These are phyloP conservation scores for Saturnispora saitoi DNA, from an alignment of 805 yeast genomes.

Conservation along the genomic window DNA sequence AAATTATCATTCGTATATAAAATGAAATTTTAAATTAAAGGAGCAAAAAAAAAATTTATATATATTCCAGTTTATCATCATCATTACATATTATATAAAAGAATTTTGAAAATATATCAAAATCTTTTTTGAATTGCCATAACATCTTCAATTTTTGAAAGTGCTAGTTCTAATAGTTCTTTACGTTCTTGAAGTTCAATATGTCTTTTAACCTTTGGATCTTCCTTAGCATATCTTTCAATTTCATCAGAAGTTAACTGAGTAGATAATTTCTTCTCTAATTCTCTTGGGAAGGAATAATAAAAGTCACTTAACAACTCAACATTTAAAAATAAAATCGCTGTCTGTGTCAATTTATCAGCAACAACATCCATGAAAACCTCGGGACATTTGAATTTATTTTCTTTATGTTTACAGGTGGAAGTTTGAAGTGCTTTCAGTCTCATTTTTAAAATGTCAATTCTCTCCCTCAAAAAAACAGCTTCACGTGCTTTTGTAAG, in stretches of 20 bases:
- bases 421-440: constrained; percentile 66
- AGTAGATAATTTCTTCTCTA: constrained; percentile 65
- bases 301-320: constrained; percentile 91
- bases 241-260: constrained; percentile 66
- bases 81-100: neutral
- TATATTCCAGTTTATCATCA: neutral
- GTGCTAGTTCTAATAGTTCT: constrained; percentile 75
- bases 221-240: constrained; percentile 88
- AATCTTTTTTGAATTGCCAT: constrained; percentile 48
- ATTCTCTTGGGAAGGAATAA: constrained; percentile 90
- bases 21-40: neutral
- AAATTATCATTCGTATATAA: too few relatives aligned
- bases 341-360: constrained; percentile 85
- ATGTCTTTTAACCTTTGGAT: constrained; percentile 82
- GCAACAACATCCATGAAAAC: constrained; percentile 86
- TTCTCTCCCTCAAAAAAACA: constrained; percentile 64
- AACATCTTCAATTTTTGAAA: constrained; percentile 79
- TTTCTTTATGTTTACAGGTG: constrained; percentile 68
- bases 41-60: neutral
- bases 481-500: constrained; percentile 80
- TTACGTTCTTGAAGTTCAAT: constrained; percentile 91
- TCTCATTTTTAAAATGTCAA: constrained; percentile 63
- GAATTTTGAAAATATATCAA: neutral
- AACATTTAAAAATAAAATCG: constrained; percentile 86
- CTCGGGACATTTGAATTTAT: constrained; percentile 90